A percentile compares a stretch with the other conserved stretches of the same genome.
Evolutionary conservation across 1,139 yeast genomes (phyloP).

Genomic region (Hyphopichia pseudoburtonii): DNA sequence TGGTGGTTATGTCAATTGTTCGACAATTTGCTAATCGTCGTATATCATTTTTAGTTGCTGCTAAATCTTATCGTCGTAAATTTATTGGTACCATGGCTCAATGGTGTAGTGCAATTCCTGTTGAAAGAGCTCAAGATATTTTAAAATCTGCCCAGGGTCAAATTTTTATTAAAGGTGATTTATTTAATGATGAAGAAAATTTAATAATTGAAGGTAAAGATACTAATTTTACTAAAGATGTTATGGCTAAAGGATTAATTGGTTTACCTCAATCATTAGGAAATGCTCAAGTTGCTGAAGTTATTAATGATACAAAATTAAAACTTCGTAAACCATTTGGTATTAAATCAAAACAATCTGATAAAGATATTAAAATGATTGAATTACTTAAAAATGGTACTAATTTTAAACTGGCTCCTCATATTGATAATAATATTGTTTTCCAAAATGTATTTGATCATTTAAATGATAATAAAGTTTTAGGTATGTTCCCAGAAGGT

Average conservation of each 20-base stretch:
- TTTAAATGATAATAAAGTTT: constrained; percentile 53
- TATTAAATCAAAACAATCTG: constrained; percentile 9
- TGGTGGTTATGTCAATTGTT: constrained; percentile 41
- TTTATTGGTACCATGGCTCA: constrained; percentile 59
- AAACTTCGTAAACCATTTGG: constrained; percentile 50
- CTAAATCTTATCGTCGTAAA: constrained; percentile 51
- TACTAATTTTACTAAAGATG: constrained; percentile 48
- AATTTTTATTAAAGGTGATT: constrained; percentile 33
- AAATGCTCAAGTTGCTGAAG: constrained; percentile 52
- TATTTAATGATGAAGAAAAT: constrained; percentile 16
- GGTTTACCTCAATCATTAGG: constrained; percentile 65
- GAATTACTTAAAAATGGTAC: constrained; percentile 48
- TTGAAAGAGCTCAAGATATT: constrained; percentile 71
- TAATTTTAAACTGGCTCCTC: constrained; percentile 56
- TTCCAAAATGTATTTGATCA: constrained; percentile 66
- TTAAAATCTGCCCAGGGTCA: constrained; percentile 48
- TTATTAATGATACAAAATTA: constrained; percentile 55
- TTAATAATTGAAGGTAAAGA: constrained; percentile 42
- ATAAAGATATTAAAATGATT: constrained; percentile 22
- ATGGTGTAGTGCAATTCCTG: constrained; percentile 66
- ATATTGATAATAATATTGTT: constrained; percentile 58
- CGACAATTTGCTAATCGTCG: constrained; percentile 40
- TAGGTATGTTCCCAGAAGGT: constrained; percentile 72
- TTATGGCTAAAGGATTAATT: constrained; percentile 53
- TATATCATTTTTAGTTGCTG: constrained; percentile 61